Percentiles rank a stretch among this genome's conserved stretches.
These are phyloP conservation scores for Eucalyptus curtisii DNA, from an alignment of 345 rosid genomes.

Conservation along the genomic window DNA sequence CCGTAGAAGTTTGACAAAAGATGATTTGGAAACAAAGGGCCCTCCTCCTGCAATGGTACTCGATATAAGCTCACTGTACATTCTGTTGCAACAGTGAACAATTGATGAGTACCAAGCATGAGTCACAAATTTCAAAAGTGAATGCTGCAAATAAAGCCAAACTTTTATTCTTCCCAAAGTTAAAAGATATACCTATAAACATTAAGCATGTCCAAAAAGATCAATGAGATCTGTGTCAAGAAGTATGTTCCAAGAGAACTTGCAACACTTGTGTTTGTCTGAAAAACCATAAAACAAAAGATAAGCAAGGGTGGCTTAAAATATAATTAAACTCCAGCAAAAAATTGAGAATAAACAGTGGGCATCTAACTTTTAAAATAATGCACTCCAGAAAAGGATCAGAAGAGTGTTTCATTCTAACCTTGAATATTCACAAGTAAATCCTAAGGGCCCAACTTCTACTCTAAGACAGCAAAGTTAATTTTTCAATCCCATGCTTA, in stretches of 20 bases:
- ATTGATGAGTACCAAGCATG: neutral
- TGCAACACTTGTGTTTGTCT: conserved; percentile 99
- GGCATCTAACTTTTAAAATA: neutral
- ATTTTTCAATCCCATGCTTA: neutral
- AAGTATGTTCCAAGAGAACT: conserved; percentile 85
- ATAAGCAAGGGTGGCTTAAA: neutral
- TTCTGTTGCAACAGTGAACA: conserved; percentile 38
- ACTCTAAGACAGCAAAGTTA: neutral
- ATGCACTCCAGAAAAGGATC: neutral
- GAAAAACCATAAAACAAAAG: conserved; percentile 9
- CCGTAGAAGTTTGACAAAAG: conserved; percentile 91
- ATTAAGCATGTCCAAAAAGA: conserved; percentile 97
- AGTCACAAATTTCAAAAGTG: neutral
- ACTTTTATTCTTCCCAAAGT: neutral
- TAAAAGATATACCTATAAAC: conserved; percentile 65
- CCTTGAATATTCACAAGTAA: neutral
- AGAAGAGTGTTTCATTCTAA: neutral
- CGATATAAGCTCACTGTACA: conserved; percentile 99
- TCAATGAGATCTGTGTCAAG: conserved; percentile 74
- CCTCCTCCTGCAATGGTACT: conserved; percentile 89
- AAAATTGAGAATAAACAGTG: neutral
- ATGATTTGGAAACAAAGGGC: conserved; percentile 80
- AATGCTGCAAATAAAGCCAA: neutral
- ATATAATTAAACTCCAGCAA: neutral
- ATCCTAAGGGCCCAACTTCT: neutral